Evolutionary conservation across 1,284 basidiomycete species (phyloP), one percentile per base, ranked within the genome.

Genomic region (Fomitopsis betulina): DNA sequence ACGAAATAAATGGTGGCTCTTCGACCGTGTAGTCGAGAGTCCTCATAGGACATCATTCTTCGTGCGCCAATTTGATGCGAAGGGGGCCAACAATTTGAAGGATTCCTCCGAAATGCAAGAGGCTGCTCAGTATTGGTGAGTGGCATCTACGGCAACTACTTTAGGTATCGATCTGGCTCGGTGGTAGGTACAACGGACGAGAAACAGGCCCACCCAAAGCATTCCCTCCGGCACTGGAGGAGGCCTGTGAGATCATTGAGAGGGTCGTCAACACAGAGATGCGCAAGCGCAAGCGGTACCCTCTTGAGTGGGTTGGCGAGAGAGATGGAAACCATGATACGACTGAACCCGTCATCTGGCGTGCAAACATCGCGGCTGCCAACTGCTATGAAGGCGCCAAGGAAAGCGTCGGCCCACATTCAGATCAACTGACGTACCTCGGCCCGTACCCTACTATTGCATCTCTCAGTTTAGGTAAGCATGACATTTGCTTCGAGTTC

Each of bases 371-470:
- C 25, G 94, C 94, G 4, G 95, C 93, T 0, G 86, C 93, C 3
- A 98, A 98, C 68, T 88, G 92, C 64, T 98, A 97, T 67, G 82
- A 87, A 75, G 95, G 94, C 3, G 81, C 83, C 7, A 87, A 88
- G 63, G 91, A 94, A 69, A 86, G 85, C 55, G 93, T 96, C 3
- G 94, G 94, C 0, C 89, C 84, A 70, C 94, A 96, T 69, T 88
- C 93, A 1, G 95, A 90, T 68, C 83, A 86, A 59, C 58, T 74
- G 50, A 89, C 87, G 40, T 89, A 93, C 73, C 80, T 97, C 12
- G 95, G 95, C 1, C 95, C 95, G 5, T 94, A 90, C 70, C 86
- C 93, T 1, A 96, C 95, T 0, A 97, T 98, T 65, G 95, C 94
- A 8, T 95, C 93, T 7, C 73, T 98, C 43, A 95, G 93, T 62